Conservation (phyloP, 768 basidiomycete species). For the Suillus spraguei region DNA sequence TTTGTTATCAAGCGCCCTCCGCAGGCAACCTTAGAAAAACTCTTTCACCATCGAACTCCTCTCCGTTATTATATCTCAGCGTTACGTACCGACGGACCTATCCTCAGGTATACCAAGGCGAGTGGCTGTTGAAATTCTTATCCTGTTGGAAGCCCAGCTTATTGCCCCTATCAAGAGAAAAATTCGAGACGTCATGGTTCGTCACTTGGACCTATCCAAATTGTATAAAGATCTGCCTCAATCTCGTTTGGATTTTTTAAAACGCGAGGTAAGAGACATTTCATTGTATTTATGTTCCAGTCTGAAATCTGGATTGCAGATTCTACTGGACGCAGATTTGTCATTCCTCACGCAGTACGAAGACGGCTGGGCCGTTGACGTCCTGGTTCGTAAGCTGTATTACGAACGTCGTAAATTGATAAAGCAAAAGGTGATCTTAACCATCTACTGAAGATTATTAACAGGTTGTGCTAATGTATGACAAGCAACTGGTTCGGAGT, state of each 20-base stretch:
- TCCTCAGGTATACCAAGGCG: background rate
- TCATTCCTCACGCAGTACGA: background rate
- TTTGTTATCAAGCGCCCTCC: background rate
- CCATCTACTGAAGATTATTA: background rate
- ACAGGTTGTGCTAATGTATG: background rate
- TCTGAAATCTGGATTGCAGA: background rate
- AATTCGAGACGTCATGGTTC: background rate
- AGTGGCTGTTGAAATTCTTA: background rate
- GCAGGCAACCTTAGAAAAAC: background rate
- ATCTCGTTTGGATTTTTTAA: slow-evolving; percentile 4
- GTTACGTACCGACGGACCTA: background rate
- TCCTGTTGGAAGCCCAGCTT: background rate
- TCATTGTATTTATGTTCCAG: background rate
- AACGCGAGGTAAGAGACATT: background rate
- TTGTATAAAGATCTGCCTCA: background rate
- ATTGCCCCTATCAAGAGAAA: background rate
- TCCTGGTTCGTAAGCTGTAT: background rate
- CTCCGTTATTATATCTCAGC: background rate
- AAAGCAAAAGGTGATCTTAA: background rate
- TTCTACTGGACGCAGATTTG: background rate
- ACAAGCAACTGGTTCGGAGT: background rate
- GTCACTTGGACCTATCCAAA: background rate
- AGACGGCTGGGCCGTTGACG: background rate
- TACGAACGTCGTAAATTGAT: background rate
- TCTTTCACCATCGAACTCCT: background rate